Percentiles rank a stretch among this genome's conserved stretches.
Conservation (phyloP, 208 protist species). For the Crithidia sp. region DNA sequence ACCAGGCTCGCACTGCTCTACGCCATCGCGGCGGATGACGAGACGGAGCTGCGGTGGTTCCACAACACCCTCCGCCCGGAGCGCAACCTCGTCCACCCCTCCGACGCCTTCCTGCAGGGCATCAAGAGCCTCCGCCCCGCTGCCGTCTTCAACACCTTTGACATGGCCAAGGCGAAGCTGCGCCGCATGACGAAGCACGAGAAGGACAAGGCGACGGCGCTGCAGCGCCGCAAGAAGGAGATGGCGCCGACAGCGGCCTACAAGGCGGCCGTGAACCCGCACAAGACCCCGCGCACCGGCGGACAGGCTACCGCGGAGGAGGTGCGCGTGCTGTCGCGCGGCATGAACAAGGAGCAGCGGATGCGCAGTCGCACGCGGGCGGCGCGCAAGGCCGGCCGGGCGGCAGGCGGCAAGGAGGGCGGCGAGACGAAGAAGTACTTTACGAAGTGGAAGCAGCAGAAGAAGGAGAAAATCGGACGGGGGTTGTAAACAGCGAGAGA, state of each 20-base stretch:
- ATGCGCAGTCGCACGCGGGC: constrained; percentile 20
- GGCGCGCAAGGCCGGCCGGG: constrained; percentile 31
- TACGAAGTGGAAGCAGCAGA: constrained; percentile 72
- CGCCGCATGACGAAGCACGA: constrained; percentile 77
- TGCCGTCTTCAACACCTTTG: constrained; percentile 79
- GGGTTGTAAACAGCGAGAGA: constrained; percentile 38
- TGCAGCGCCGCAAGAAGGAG: constrained; percentile 60
- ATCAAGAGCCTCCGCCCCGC: constrained; percentile 80
- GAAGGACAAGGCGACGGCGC: constrained; percentile 55
- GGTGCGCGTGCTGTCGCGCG: constrained; percentile 58
- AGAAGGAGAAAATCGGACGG: constrained; percentile 69
- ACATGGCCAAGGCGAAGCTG: constrained; percentile 71
- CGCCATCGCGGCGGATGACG: constrained; percentile 68
- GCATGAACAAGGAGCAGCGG: constrained; percentile 41
- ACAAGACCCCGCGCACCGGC: constrained; percentile 74
- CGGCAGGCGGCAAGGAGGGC: constrained; percentile 3
- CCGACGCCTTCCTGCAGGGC: constrained; percentile 71
- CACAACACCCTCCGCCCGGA: constrained; percentile 68
- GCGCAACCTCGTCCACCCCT: constrained; percentile 75
- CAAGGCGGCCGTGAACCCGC: constrained; percentile 74
- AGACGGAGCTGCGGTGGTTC: constrained; percentile 73
- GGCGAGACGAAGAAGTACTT: constrained; percentile 38
- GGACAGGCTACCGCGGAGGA: constrained; percentile 56
- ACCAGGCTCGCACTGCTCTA: constrained; percentile 47
- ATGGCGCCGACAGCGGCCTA: constrained; percentile 80